Conservation (phyloP, 2,329 filamentous ascomycete genomes). For the Colletotrichum theobromicola region DNA sequence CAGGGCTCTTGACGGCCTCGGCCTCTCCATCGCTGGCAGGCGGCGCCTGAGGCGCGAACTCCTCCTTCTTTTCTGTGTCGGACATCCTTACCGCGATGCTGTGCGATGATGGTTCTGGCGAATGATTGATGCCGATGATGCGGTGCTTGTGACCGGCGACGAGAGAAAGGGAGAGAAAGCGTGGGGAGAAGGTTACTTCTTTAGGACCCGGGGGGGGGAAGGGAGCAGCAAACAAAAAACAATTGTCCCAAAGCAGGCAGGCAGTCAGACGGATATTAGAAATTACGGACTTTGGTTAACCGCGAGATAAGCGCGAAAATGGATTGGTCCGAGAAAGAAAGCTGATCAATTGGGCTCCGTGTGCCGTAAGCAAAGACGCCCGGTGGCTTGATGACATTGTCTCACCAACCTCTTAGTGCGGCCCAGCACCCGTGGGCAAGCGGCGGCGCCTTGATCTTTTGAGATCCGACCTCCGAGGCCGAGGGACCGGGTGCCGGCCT, state of each 20-base stretch:
- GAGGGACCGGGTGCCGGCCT: not conserved
- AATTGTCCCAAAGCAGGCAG: not conserved
- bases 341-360: not conserved
- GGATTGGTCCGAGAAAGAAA: not conserved
- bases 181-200: accelerated
- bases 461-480: not conserved
- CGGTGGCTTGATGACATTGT: not conserved
- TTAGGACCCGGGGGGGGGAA: accelerated
- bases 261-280: not conserved
- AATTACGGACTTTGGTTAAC: not conserved
- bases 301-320: not conserved
- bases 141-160: not conserved
- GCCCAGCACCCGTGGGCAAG: not conserved
- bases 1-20: not conserved
- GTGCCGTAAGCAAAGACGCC: not conserved
- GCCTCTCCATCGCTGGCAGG: not conserved
- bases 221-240: not conserved
- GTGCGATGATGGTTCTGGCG: not conserved
- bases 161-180: not conserved
- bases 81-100: not conserved
- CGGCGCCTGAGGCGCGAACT: not conserved
- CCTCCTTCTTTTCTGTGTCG: not conserved
- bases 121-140: not conserved
- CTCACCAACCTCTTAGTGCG: not conserved
- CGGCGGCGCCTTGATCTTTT: not conserved